Evolutionary conservation across 306 rosid genomes (phyloP).

Genomic region (Inga laurina): DNA sequence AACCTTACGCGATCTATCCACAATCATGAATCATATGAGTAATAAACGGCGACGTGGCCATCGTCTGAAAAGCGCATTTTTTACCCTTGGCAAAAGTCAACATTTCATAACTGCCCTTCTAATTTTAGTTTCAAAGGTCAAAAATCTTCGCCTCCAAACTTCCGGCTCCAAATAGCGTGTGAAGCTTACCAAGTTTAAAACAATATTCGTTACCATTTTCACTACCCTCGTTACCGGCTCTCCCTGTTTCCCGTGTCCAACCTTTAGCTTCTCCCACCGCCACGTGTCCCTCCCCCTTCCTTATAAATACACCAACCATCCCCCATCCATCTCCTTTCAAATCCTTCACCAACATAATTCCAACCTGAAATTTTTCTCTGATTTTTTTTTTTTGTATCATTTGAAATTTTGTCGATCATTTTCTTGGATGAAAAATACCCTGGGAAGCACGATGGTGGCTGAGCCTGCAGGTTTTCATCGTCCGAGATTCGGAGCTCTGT

Average conservation of each 20-base stretch:
- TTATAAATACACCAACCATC: slow-evolving; percentile 11
- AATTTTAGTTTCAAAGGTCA: neutral
- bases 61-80: neutral
- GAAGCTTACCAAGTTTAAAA: neutral
- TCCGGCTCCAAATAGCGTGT: neutral
- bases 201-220: neutral
- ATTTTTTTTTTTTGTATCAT: neutral
- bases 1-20: neutral
- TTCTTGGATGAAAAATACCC: slow-evolving; percentile 36
- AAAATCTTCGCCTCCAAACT: neutral
- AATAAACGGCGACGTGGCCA: neutral
- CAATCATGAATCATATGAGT: neutral
- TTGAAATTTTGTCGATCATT: neutral
- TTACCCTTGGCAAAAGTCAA: neutral
- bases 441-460: slow-evolving; percentile 31
- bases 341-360: neutral
- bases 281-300: slow-evolving; percentile 33
- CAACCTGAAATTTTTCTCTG: neutral
- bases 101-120: neutral
- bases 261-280: neutral
- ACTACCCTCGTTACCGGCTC: slow-evolving; percentile 32
- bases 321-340: neutral
- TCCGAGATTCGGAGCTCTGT: slow-evolving; percentile 44
- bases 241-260: slow-evolving; percentile 33
- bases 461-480: slow-evolving; percentile 28